Evolutionary conservation across 441 rosid genomes (phyloP).

Genomic region (Eruca vesicaria): DNA sequence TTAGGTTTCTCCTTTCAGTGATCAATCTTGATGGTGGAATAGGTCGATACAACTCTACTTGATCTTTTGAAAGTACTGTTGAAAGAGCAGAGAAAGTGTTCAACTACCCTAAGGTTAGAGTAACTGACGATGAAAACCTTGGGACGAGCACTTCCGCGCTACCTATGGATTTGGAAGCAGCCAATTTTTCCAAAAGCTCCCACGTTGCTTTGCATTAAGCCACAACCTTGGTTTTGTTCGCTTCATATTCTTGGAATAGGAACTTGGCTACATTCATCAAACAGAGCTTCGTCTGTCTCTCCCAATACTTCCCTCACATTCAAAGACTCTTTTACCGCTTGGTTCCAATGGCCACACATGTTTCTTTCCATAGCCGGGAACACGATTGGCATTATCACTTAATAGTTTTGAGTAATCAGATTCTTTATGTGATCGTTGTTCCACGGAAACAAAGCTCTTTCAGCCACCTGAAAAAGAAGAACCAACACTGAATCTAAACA

Average conservation of each 20-base stretch:
- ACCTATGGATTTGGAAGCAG: slow-evolving; percentile 59
- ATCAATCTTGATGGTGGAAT: neutral
- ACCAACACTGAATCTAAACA: neutral
- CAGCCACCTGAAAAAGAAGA: slow-evolving; percentile 68
- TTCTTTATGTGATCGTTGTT: slow-evolving; percentile 86
- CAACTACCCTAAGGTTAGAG: slow-evolving; percentile 52
- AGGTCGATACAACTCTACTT: neutral
- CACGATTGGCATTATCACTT: slow-evolving; percentile 75
- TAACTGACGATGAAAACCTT: slow-evolving; percentile 49
- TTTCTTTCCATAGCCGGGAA: slow-evolving; percentile 83
- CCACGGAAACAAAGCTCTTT: slow-evolving; percentile 84
- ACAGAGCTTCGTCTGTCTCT: slow-evolving; percentile 66
- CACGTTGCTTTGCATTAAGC: slow-evolving; percentile 65
- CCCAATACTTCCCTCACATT: slow-evolving; percentile 74
- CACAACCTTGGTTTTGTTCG: too few species aligned
- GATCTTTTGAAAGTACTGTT: neutral
- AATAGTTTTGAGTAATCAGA: slow-evolving; percentile 58
- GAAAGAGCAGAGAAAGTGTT: slow-evolving; percentile 25
- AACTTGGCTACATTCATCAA: slow-evolving; percentile 66
- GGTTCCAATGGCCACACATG: slow-evolving; percentile 78
- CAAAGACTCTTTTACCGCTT: slow-evolving; percentile 85
- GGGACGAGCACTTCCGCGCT: slow-evolving; percentile 65
- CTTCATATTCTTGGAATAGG: slow-evolving; percentile 53
- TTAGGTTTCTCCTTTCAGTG: neutral
- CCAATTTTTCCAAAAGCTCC: slow-evolving; percentile 74